Evolutionary conservation across 177 flowering plant species (phyloP).

Genomic region (Vitis hybrid): DNA sequence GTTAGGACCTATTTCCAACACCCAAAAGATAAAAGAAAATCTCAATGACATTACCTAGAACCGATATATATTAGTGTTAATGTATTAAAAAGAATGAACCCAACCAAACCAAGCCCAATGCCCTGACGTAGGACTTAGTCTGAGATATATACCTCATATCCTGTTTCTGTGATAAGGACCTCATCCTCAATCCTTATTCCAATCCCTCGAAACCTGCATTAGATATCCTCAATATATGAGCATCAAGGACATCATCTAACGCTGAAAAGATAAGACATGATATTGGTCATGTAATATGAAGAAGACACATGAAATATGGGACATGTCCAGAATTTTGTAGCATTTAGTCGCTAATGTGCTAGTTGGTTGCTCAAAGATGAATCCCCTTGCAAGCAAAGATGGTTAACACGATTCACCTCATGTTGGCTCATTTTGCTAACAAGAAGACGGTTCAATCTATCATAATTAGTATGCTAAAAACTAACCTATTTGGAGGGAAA

Average conservation of each 20-base stretch:
- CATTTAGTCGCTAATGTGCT: not conserved
- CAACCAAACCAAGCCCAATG: no score
- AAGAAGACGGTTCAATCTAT: no score
- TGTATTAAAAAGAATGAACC: no score
- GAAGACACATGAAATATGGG: not conserved
- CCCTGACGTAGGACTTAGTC: no score
- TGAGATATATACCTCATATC: conserved; percentile 65
- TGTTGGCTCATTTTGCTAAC: no score
- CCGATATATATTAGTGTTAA: no score
- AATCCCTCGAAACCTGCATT: conserved; percentile 72
- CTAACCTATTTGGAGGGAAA: no score
- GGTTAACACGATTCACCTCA: no score
- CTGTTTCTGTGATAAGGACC: conserved; percentile 85
- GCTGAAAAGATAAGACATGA: no score
- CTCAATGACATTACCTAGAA: not conserved
- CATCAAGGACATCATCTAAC: not conserved
- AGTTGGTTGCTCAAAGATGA: no score
- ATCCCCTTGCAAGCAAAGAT: no score
- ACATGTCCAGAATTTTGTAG: not conserved
- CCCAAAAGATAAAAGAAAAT: conserved; percentile 4
- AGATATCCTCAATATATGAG: not conserved
- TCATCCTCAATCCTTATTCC: conserved; percentile 98
- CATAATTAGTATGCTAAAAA: no score
- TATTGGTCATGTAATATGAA: not conserved
- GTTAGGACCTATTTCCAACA: conserved; percentile 71